These are phyloP conservation scores for Fraxinus anomala DNA, from an alignment of 257 asterid genomes.

Conservation along the genomic window DNA sequence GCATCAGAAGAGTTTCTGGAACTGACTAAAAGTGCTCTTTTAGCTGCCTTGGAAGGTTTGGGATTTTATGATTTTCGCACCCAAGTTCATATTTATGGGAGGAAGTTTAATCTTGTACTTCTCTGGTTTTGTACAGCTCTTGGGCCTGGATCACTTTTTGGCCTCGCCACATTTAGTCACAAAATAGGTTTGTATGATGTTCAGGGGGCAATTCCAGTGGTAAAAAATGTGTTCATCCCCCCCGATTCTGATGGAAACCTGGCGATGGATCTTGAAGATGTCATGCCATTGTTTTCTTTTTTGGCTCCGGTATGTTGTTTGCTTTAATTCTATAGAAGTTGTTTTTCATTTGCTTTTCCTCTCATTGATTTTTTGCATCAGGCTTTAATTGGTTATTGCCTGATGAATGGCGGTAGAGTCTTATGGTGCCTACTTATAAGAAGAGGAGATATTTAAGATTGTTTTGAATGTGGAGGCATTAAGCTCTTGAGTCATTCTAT, in stretches of 20 bases:
- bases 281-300: conserved; percentile 92
- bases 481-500: not conserved
- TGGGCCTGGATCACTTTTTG: conserved; percentile 96
- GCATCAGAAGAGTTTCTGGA: conserved; percentile 98
- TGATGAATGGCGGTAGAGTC: not conserved
- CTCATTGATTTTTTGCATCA: not conserved
- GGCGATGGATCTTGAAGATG: conserved; percentile 89
- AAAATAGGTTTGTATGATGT: conserved; percentile 95
- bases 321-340: conserved; percentile 15
- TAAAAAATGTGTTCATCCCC: conserved; percentile 85
- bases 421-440: not conserved
- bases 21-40: conserved; percentile 91
- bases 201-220: conserved; percentile 98
- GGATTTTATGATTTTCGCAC: conserved; percentile 16
- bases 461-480: not conserved
- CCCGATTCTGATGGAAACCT: conserved; percentile 70
- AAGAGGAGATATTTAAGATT: not conserved
- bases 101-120: conserved; percentile 27
- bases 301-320: conserved; percentile 81
- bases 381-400: not conserved
- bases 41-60: conserved; percentile 97
- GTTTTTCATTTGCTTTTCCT: conserved; percentile 23
- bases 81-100: conserved; percentile 15
- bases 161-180: conserved; percentile 97
- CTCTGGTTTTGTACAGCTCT: conserved; percentile 62